A percentile compares a stretch with the other conserved stretches of the same genome.
phyloP scores from a whole-genome alignment of 163 green algal species.

The Volvox carteri region DNA sequence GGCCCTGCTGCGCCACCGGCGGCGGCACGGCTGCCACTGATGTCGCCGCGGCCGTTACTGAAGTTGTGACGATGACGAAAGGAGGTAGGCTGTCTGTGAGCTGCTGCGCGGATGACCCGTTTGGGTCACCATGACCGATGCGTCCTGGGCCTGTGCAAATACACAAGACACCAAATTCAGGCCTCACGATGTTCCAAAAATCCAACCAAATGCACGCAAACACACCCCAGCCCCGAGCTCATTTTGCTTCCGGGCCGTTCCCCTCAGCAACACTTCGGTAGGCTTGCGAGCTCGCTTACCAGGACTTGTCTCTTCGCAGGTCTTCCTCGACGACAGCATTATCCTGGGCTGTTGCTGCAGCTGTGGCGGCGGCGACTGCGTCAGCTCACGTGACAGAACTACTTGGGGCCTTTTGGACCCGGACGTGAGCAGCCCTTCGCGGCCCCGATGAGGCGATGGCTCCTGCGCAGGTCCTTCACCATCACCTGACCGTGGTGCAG shows the following conservation, averaged over 20 bases:
- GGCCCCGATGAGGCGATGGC: not conserved
- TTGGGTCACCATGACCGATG: not conserved
- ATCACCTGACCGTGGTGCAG: not conserved
- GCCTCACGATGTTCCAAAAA: no score
- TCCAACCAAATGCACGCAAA: no score
- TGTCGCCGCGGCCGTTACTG: not conserved
- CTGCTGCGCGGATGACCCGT: not conserved
- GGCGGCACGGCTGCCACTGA: not conserved
- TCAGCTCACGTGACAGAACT: constrained; percentile 2
- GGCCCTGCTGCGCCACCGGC: not conserved
- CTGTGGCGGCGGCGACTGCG: not conserved
- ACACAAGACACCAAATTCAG: no score
- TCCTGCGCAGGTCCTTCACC: not conserved
- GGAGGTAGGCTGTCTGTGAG: constrained; percentile 43
- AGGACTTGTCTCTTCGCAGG: not conserved
- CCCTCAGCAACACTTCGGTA: no score
- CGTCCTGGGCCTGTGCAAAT: constrained; percentile 1
- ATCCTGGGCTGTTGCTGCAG: not conserved
- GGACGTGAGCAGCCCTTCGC: constrained; percentile 27
- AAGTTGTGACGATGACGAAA: constrained; percentile 22
- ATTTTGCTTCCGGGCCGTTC: no score
- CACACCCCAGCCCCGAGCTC: no score
- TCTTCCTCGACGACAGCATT: not conserved
- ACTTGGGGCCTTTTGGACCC: not conserved
- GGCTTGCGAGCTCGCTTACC: no score